Evolutionary conservation across 176 grass and related monocot species (phyloP).

Genomic region (Triticum timopheevii): DNA sequence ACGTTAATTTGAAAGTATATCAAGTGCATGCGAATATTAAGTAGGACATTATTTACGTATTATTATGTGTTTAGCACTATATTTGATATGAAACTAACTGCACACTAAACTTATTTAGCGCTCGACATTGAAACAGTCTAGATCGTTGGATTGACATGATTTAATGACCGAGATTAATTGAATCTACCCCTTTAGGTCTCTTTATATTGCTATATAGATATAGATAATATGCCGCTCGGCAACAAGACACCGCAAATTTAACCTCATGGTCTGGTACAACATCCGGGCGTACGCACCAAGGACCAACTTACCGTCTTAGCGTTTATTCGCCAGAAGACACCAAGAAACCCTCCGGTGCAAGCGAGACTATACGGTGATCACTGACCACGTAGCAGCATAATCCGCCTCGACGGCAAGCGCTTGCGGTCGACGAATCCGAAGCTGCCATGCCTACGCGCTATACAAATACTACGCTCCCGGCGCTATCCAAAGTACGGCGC

Average conservation of each 20-base stretch:
- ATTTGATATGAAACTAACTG: too few relatives aligned
- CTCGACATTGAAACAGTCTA: too few relatives aligned
- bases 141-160: too few relatives aligned
- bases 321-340: background rate
- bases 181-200: too few relatives aligned
- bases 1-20: too few relatives aligned
- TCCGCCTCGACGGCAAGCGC: background rate
- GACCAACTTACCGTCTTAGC: background rate
- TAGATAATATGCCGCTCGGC: background rate
- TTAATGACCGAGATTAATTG: too few relatives aligned
- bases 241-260: background rate
- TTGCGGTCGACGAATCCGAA: background rate
- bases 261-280: background rate
- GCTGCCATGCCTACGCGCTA: background rate
- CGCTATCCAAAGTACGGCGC: background rate
- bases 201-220: too few relatives aligned
- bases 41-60: too few relatives aligned
- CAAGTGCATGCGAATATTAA: too few relatives aligned
- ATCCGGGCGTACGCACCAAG: background rate
- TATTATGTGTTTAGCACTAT: too few relatives aligned
- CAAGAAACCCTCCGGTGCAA: conserved; percentile 12
- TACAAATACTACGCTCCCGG: background rate
- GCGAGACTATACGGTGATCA: background rate
- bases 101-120: too few relatives aligned
- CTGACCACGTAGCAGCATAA: background rate